Evolutionary conservation across 768 basidiomycete species (phyloP), one percentile per base, ranked within the genome.

Genomic region (Cubamyces sp.): DNA sequence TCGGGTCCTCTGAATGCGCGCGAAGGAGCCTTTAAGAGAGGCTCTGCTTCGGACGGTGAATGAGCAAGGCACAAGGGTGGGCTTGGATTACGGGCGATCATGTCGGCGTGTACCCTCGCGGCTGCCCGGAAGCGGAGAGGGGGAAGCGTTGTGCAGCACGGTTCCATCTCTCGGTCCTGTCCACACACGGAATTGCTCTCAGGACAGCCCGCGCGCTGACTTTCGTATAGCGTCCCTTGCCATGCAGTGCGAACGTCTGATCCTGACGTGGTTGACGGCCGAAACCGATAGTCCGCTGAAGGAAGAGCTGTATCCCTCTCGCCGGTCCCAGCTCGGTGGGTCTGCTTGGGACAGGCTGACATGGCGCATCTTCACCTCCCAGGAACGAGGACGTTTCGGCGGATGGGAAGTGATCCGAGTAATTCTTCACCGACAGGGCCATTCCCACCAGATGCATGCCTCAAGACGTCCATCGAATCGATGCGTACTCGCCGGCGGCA

Each of bases 21-120:
- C 49, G 57, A 51, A 59, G 57, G 57, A 28, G 40, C 11, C 40
- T 59, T 43, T 59, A 59, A 59, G 49, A 51, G 57, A 52, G 49
- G 4, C 14, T 30, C 47, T 19, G 34, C 34, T 34, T n/a, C 18
- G 19, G 28, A n/a, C 49, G 45, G 41, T 51, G 49, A 51, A 51
- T 59, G 16, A 16, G 43, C 28, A 41, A 59, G 57, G 57, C 57
- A 52, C 57, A 40, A 41, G 57, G 42, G 57, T 34, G 49, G 42
- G 57, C 57, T 51, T 45, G 49, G 28, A 45, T 18, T 43, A 30
- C 49, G 18, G 57, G 40, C 57, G 41, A 59, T 59, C 57, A 51
- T 45, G 57, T 42, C 57, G 48, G 49, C 41, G 51, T 18, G 48
- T 15, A 41, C 57, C 42, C 49, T 30, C 41, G 34, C 14, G 40